Evolutionary conservation across 1,139 yeast species (phyloP), one percentile per base, ranked within the genome.

Genomic region (Yamadazyma membranifaciens): DNA sequence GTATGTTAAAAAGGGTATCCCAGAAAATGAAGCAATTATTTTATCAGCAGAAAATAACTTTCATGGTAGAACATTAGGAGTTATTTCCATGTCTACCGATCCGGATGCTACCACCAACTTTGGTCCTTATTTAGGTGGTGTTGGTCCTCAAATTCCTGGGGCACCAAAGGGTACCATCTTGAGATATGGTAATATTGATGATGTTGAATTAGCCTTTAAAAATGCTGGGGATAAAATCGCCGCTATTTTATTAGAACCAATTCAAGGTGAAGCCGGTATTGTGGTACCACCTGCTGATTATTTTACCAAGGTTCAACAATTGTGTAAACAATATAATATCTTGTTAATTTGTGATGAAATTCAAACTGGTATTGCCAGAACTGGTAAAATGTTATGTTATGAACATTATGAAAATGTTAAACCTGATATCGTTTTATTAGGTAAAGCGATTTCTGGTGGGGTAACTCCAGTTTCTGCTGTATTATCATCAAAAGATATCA

Each of bases 221-320:
- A 80, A 80, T 45, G 92, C 95, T 25, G 97, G 97, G 49, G 94
- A 87, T 63, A 84, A 83, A 62, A 81, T 91, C 51, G 96, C 96
- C 33, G 98, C 96, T 33, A 81, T 91, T 51, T 70, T 91, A 51
- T 80, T 91, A 52, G 98, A 91, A 68, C 98, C 98, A 48, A 91
- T 91, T 57, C 98, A 91, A 67, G 98, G 98, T 62, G 98, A 91
- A 66, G 98, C 98, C 29, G 98, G 98, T 55, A 91, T 91, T 52
- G 95, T 91, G 30, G 96, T 91, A 22, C 98, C 98, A 41, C 95
- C 94, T 49, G 69, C 65, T 41, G 95, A 80, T 56, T 91, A 91
- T 69, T 78, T 91, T 51, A 66, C 82, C 43, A 69, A 73, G 52
- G 96, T 91, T 28, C 79, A 80, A 53, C 80, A 69, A 44, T 75